phyloP scores from a whole-genome alignment of 1,284 basidiomycete genomes.

The Termitomyces sp. region DNA sequence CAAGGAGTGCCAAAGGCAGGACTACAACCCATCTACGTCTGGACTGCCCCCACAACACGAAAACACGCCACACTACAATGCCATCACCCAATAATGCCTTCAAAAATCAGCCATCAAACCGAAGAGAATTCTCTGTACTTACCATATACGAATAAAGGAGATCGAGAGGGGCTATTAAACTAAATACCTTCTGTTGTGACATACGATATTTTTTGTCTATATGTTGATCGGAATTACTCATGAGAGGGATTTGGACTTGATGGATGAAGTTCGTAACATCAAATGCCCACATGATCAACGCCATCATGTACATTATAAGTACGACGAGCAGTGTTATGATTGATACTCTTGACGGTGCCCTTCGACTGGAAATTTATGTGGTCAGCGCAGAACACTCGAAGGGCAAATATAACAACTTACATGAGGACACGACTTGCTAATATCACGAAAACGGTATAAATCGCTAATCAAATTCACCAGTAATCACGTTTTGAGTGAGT shows the following conservation, averaged over 20 bases:
- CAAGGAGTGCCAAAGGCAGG: not conserved
- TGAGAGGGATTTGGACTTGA: constrained; percentile 1
- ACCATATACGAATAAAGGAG: constrained; percentile 8
- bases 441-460: constrained; percentile 4
- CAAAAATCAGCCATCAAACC: not conserved
- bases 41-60: not conserved
- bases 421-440: constrained; percentile 2
- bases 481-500: not conserved
- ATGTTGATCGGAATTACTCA: not conserved
- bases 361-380: not conserved
- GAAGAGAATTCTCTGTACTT: not conserved
- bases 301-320: constrained; percentile 1
- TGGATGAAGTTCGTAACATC: constrained; percentile 3
- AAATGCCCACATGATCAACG: constrained; percentile 6
- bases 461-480: not conserved
- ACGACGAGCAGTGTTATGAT: not conserved
- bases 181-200: not conserved
- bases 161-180: not conserved
- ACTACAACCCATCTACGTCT: not conserved
- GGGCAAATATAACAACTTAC: not conserved
- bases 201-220: not conserved
- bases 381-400: not conserved
- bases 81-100: constrained; percentile 2
- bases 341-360: not conserved
- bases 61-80: constrained; percentile 7